These are phyloP conservation scores for Tricholomella constricta DNA, from an alignment of 768 basidiomycete genomes.

Conservation along the genomic window DNA sequence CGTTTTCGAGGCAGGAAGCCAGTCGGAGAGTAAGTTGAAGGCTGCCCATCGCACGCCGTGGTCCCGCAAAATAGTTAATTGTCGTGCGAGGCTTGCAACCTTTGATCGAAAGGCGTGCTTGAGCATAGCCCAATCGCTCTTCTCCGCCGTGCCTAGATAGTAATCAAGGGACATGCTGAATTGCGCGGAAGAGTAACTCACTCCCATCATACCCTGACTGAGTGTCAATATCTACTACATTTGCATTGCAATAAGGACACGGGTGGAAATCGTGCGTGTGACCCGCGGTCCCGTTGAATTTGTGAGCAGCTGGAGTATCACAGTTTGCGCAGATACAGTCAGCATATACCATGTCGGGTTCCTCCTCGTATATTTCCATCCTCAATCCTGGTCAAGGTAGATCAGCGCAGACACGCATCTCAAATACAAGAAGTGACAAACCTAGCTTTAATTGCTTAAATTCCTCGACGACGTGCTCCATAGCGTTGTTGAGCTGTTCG, in stretches of 20 bases:
- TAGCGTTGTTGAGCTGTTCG: slow-evolving; percentile 26
- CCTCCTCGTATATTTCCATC: slow-evolving; percentile 25
- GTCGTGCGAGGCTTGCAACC: slow-evolving; percentile 4
- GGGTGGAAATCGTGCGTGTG: slow-evolving; percentile 28
- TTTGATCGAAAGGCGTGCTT: slow-evolving; percentile 13
- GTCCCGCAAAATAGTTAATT: slow-evolving; percentile 20
- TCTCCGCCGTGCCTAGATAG: neutral
- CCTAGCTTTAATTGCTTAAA: slow-evolving; percentile 23
- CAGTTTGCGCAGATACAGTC: slow-evolving; percentile 27
- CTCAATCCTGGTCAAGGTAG: slow-evolving; percentile 17
- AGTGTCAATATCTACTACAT: slow-evolving; percentile 21
- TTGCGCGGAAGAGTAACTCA: neutral
- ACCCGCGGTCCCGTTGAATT: slow-evolving; percentile 26
- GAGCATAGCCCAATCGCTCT: slow-evolving; percentile 19
- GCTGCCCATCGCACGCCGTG: slow-evolving; percentile 23
- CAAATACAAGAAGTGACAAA: slow-evolving; percentile 5
- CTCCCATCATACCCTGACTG: neutral
- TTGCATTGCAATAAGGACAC: slow-evolving; percentile 26
- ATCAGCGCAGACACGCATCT: neutral
- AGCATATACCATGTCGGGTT: slow-evolving; percentile 19
- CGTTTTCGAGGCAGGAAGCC: slow-evolving; percentile 25
- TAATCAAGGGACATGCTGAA: neutral
- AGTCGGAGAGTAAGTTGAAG: slow-evolving; percentile 27
- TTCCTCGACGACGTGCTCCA: slow-evolving; percentile 22
- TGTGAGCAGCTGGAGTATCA: slow-evolving; percentile 28